A percentile compares a stretch with the other conserved stretches of the same genome.
phyloP scores from a whole-genome alignment of 805 yeast genomes.

The Metschnikowia noctiluminum region DNA sequence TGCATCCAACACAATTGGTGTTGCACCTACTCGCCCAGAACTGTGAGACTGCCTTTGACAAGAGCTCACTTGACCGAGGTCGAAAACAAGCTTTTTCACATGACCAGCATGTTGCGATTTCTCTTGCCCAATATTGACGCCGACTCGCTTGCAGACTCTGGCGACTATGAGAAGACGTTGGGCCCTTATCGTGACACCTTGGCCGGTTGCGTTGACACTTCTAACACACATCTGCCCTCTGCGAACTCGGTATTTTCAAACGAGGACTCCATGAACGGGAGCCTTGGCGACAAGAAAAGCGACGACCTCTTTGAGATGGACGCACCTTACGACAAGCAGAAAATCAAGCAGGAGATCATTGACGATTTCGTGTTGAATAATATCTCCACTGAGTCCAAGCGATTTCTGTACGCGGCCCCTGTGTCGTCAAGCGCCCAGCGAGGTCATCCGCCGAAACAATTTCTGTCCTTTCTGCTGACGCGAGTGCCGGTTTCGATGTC shows the following conservation, averaged over 20 bases:
- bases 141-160: conserved; percentile 18
- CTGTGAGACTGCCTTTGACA: conserved; percentile 76
- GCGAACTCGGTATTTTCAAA: conserved; percentile 26
- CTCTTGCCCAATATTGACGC: conserved; percentile 29
- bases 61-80: conserved; percentile 76
- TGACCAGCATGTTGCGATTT: conserved; percentile 30
- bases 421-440: neutral
- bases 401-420: conserved; percentile 15
- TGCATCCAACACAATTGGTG: conserved; percentile 70
- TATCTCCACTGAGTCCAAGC: conserved; percentile 25
- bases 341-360: conserved; percentile 38
- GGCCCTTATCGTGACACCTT: conserved; percentile 12
- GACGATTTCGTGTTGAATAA: conserved; percentile 39
- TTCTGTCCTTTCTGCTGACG: neutral
- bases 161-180: conserved; percentile 16
- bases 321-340: conserved; percentile 17
- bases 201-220: neutral
- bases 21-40: conserved; percentile 75
- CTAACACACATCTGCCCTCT: conserved; percentile 23
- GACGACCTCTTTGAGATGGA: conserved; percentile 9
- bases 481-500: neutral
- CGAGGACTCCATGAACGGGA: conserved; percentile 17
- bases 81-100: conserved; percentile 44
- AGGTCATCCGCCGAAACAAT: neutral
- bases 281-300: conserved; percentile 14